Conservation (phyloP, 495 filamentous ascomycete species). For the Letharia columbiana region DNA sequence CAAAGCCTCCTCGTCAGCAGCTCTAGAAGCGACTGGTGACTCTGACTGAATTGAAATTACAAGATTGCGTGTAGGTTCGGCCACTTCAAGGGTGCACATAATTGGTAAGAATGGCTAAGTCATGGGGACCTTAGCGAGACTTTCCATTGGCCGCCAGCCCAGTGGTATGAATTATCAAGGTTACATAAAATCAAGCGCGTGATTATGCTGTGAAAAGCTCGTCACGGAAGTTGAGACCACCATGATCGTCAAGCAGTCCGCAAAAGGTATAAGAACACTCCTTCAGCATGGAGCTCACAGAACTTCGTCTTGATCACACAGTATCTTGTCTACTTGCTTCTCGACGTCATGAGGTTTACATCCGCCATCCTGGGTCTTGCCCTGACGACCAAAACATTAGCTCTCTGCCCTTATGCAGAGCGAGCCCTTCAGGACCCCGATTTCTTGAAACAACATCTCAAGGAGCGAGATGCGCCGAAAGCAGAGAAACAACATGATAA, state of each 20-base stretch:
- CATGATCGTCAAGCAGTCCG: neutral
- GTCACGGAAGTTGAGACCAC: neutral
- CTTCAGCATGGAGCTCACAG: neutral
- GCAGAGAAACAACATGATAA: slow-evolving; percentile 6
- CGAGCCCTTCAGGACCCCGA: slow-evolving; percentile 14
- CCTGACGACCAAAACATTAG: neutral
- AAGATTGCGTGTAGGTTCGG: neutral
- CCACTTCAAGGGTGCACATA: neutral
- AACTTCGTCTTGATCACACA: neutral
- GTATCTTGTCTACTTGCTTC: neutral
- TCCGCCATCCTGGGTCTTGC: slow-evolving; percentile 4
- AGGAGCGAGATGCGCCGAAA: slow-evolving; percentile 1
- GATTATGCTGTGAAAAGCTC: neutral
- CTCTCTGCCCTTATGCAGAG: slow-evolving; percentile 17
- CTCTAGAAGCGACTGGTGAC: too few species aligned
- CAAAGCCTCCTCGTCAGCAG: too few species aligned
- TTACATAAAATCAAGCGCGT: neutral
- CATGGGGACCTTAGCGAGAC: neutral
- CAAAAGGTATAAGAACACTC: neutral
- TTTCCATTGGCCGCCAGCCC: neutral
- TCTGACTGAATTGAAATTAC: neutral
- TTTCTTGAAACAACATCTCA: slow-evolving; percentile 3
- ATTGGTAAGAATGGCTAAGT: neutral
- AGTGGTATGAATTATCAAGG: neutral
- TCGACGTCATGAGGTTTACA: slow-evolving; percentile 12